Evolutionary conservation across 2,329 filamentous ascomycete genomes (phyloP).

Genomic region (Orbilia quercus): DNA sequence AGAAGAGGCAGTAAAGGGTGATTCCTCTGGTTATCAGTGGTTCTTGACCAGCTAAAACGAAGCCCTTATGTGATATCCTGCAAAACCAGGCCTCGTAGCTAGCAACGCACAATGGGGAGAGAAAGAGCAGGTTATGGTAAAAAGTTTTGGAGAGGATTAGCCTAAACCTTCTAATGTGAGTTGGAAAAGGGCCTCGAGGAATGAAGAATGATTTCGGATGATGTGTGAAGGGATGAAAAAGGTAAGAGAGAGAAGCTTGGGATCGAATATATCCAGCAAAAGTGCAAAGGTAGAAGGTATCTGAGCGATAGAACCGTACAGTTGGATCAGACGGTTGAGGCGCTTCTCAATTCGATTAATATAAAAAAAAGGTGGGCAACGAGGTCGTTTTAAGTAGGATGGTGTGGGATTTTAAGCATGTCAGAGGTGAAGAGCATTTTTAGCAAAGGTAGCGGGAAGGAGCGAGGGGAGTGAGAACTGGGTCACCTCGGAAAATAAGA

Average conservation of each 20-base stretch:
- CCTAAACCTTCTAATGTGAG: conserved; percentile 25
- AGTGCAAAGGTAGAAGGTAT: conserved; percentile 31
- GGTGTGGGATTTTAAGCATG: conserved; percentile 57
- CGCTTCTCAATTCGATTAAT: conserved; percentile 57
- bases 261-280: conserved; percentile 2
- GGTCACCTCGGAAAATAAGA: conserved; percentile 57
- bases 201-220: conserved; percentile 11
- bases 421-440: conserved; percentile 56
- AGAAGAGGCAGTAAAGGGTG: background rate
- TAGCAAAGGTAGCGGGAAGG: conserved; percentile 55
- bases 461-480: conserved; percentile 56
- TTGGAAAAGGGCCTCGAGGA: conserved; percentile 21
- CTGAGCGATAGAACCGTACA: conserved; percentile 44
- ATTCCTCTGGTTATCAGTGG: background rate
- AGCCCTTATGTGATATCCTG: conserved; percentile 41
- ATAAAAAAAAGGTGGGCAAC: conserved; percentile 56
- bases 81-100: conserved; percentile 29
- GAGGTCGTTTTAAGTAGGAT: conserved; percentile 57
- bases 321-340: conserved; percentile 56
- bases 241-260: conserved; percentile 13
- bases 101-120: conserved; percentile 37
- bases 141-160: conserved; percentile 43
- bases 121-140: conserved; percentile 24
- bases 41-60: conserved; percentile 38
- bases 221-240: conserved; percentile 21